Evolutionary conservation across 305 asterid species (phyloP), one percentile per base, ranked within the genome.

Genomic region (Solanum hybrid): DNA sequence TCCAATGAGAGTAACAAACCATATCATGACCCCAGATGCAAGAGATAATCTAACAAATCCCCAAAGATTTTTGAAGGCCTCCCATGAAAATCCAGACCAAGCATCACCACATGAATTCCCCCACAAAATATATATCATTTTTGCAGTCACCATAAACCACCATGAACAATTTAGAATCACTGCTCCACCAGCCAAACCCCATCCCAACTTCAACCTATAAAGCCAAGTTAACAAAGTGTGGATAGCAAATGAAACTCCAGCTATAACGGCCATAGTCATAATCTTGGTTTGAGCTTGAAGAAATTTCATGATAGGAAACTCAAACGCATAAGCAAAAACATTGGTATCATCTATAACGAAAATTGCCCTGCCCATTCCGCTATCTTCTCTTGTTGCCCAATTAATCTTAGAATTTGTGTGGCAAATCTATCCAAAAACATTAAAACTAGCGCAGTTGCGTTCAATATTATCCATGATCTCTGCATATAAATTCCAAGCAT

Each of bases 251-350:
- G 57, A 83, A 41, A 75, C 51, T 29, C 83, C 92, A 10, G 94
- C 90, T 27, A 93, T 92, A 77, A 90, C 87, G 5, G 94, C 93
- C 94, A 93, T 93, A 12, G 87, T 90, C 85, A 90, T 45, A 17
- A 92, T 92, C 61, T 90, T 93, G 90, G 92, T 93, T 89, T 93
- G 94, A 24, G 92, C 89, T 90, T 92, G 93, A 57, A 92, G 72
- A 82, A 92, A 92, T 76, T 90, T 91, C 33, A 90, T 89, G 20
- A 89, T 89, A 10, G 94, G 94, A 13, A 92, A 91, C 24, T 91
- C 91, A 29, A 91, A 14, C 1, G 92, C 94, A 36, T 89, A 90
- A 14, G 93, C 92, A 90, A 77, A 91, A 13, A 91, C 89, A 89
- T 91, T 13, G 94, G 94, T 39, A 93, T 91, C 92, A 91, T 91